phyloP scores from a whole-genome alignment of 2,329 filamentous ascomycete genomes.

The Seiridium unicorne region DNA sequence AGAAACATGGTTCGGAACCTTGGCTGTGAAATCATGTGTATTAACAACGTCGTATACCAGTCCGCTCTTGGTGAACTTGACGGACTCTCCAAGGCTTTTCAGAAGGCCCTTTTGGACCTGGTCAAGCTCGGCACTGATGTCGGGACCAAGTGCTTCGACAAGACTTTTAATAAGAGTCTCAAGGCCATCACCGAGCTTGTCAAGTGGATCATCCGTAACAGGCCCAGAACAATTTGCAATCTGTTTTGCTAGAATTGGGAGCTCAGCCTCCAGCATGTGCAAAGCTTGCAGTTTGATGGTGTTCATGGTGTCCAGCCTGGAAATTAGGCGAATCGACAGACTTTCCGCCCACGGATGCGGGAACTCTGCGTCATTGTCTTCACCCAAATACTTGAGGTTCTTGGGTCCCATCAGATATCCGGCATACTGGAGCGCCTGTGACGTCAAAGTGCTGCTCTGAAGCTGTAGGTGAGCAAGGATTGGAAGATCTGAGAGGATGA shows the following conservation, averaged over 20 bases:
- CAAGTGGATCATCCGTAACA: slow-evolving; percentile 48
- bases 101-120: slow-evolving; percentile 20
- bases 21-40: not conserved
- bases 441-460: slow-evolving; percentile 34
- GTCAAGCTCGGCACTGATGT: slow-evolving; percentile 25
- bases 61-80: slow-evolving; percentile 21
- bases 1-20: slow-evolving; percentile 31
- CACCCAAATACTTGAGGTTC: slow-evolving; percentile 9
- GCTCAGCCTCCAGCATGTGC: slow-evolving; percentile 62
- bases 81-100: slow-evolving; percentile 9
- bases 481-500: slow-evolving; percentile 47
- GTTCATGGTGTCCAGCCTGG: slow-evolving; percentile 49
- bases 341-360: slow-evolving; percentile 45
- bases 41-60: slow-evolving; percentile 15
- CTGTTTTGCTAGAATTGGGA: slow-evolving; percentile 58
- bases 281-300: slow-evolving; percentile 59
- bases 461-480: slow-evolving; percentile 42
- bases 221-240: slow-evolving; percentile 48
- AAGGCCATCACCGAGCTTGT: slow-evolving; percentile 47
- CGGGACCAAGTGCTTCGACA: slow-evolving; percentile 35
- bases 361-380: slow-evolving; percentile 9
- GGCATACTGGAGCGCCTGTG: slow-evolving; percentile 43
- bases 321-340: slow-evolving; percentile 52
- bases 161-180: slow-evolving; percentile 42
- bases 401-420: slow-evolving; percentile 40